Evolutionary conservation across 139 green algal species (phyloP).

Genomic region (Choricystis sp.): DNA sequence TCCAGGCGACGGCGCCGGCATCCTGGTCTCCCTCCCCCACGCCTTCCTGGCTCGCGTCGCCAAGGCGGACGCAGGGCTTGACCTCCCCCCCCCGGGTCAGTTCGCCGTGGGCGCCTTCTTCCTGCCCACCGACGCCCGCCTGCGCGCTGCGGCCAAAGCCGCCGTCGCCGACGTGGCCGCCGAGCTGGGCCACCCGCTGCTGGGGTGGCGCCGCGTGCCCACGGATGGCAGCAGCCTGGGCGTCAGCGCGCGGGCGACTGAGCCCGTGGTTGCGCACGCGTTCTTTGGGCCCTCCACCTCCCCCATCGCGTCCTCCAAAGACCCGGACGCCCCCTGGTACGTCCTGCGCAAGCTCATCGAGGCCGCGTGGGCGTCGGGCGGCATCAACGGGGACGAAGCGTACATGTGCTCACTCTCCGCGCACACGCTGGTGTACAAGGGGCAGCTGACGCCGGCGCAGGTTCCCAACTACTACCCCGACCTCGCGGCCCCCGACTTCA

Average conservation of each 20-base stretch:
- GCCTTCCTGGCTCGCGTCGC: conserved; percentile 53
- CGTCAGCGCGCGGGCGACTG: conserved; percentile 39
- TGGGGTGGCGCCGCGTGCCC: conserved; percentile 78
- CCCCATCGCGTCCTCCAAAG: conserved; percentile 8
- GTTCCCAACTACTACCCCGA: conserved; percentile 72
- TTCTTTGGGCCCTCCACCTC: conserved; percentile 42
- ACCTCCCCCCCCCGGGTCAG: conserved; percentile 48
- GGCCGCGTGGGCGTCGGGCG: conserved; percentile 12
- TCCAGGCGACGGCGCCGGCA: conserved; percentile 80
- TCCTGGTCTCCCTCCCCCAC: conserved; percentile 78
- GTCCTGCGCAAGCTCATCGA: conserved; percentile 71
- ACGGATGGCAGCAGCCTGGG: conserved; percentile 70
- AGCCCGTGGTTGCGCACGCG: conserved; percentile 80
- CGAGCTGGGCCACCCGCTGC: conserved; percentile 42
- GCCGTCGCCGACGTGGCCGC: conserved; percentile 38
- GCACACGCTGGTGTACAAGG: conserved; percentile 90
- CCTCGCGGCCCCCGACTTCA: conserved; percentile 59
- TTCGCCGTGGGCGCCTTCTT: conserved; percentile 80
- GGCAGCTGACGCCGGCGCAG: conserved; percentile 82
- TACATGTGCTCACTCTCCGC: conserved; percentile 86
- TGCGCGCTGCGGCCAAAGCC: conserved; percentile 31
- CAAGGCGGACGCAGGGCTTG: conserved; percentile 41
- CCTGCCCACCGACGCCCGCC: conserved; percentile 51
- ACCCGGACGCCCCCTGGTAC: conserved; percentile 44
- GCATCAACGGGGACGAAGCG: conserved; percentile 46